Conservation (phyloP, 2,329 filamentous ascomycete genomes). For the Aspergillus neoniger region DNA sequence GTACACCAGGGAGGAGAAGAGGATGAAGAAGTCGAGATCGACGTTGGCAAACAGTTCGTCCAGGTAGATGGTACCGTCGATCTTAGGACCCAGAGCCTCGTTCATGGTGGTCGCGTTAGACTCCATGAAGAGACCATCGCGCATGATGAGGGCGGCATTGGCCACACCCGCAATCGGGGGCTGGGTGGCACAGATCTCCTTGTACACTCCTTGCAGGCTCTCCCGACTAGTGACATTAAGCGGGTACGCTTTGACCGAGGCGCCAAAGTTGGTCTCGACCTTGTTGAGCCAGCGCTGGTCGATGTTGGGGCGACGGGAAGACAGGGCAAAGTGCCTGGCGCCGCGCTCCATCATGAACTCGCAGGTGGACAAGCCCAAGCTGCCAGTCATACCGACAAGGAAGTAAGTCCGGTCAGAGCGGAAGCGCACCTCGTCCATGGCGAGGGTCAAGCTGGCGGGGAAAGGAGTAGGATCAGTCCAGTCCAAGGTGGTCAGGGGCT, state of each 20-base stretch:
- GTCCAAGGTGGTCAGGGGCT: background rate
- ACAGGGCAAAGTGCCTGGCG: constrained; percentile 29
- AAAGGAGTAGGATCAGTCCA: background rate
- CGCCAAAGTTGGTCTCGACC: constrained; percentile 9
- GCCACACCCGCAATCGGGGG: constrained; percentile 30
- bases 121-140: constrained; percentile 19
- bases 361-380: constrained; percentile 26
- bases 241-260: constrained; percentile 22
- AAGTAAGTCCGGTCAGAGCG: background rate
- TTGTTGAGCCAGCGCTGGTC: constrained; percentile 24
- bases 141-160: constrained; percentile 28
- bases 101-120: constrained; percentile 14
- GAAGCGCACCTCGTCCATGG: background rate
- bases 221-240: constrained; percentile 8
- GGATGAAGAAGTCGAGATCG: constrained; percentile 36
- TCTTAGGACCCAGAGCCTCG: constrained; percentile 20
- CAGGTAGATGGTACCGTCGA: constrained; percentile 21
- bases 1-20: constrained; percentile 42
- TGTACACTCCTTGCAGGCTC: background rate
- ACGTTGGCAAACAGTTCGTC: constrained; percentile 25
- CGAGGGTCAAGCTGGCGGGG: no score
- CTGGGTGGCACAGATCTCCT: background rate
- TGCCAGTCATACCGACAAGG: background rate
- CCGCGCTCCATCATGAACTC: constrained; percentile 34
- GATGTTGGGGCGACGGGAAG: constrained; percentile 34